Base-by-base conservation (phyloP, 164 flowering plant species). In the Sedum album region DNA sequence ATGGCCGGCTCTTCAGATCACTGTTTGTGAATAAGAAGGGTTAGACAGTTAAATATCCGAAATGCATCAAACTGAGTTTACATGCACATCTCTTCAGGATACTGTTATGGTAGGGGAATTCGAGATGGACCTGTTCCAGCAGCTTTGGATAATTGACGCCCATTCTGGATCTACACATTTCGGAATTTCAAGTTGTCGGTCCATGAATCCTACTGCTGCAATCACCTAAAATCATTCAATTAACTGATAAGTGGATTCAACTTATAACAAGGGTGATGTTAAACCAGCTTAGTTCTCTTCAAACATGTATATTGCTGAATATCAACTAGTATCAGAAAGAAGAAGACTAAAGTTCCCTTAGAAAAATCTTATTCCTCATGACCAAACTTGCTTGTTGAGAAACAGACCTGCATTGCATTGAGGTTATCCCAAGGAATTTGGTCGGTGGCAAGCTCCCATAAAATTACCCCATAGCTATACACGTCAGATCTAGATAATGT, bases 151-250 rank as follows among this genome's bases (percentile, higher is more conserved):
- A 31, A 94, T 76, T 21, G 96, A 80, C 30, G 72, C 82, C 98
- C 97, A 91, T 31, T n/a, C n/a, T n/a, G n/a, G n/a, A n/a, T n/a
- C n/a, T n/a, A n/a, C n/a, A n/a, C n/a, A n/a, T n/a, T n/a, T n/a
- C n/a, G n/a, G n/a, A n/a, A n/a, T n/a, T n/a, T n/a, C n/a, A n/a
- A n/a, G n/a, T n/a, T n/a, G n/a, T 73, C 85, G 88, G 75, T 93
- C 81, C 96, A 93, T 89, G 84, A 94, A 89, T 69, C 98, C 98
- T 31, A 94, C 97, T 64, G 95, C 96, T 73, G 95, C 97, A 79
- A 91, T 85, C 68, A 94, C 95, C 98, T 94, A 84, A 63, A 68
- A 66, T 2, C 42, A 39, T 39, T 8, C 42, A 8, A 8, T 25
- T 53, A 23, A 14, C 11, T 6, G 3, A 9, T 2, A 10, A 8